Evolutionary conservation across 202 grass and related monocot genomes (phyloP).

Genomic region (Eragrostis tef): DNA sequence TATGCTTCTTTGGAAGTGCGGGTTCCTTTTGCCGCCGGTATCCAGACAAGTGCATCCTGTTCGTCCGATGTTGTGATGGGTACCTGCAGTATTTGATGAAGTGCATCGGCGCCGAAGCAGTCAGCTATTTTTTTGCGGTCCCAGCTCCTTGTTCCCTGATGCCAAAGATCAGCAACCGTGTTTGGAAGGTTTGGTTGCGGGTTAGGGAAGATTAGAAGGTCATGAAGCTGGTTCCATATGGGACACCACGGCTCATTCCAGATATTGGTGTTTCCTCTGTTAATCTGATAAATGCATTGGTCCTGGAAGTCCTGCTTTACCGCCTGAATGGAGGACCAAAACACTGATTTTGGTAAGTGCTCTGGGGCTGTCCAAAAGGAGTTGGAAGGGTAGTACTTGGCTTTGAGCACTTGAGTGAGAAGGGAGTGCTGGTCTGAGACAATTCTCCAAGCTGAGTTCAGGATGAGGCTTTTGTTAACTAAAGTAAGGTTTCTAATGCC

Average conservation of each 20-base stretch:
- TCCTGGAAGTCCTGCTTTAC: neutral
- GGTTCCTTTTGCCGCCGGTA: too few relatives aligned
- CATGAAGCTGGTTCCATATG: too few relatives aligned
- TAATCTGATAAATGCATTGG: neutral
- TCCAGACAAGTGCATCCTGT: too few relatives aligned
- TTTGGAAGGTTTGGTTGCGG: too few relatives aligned
- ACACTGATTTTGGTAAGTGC: neutral
- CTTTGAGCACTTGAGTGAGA: neutral
- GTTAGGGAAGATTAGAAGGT: too few relatives aligned
- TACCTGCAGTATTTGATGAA: too few relatives aligned
- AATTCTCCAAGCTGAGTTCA: neutral
- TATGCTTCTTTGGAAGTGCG: too few relatives aligned
- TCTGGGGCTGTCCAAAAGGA: neutral
- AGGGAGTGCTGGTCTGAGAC: neutral
- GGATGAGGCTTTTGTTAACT: neutral
- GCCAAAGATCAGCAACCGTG: too few relatives aligned
- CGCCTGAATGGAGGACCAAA: neutral
- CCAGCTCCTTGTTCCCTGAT: too few relatives aligned
- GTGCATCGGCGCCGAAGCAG: too few relatives aligned
- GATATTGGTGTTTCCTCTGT: neutral
- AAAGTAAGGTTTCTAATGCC: neutral
- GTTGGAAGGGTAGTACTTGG: neutral
- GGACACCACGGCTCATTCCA: neutral
- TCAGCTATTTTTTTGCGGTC: too few relatives aligned
- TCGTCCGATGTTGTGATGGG: too few relatives aligned